Evolutionary conservation across 805 yeast genomes (phyloP), one percentile per base, ranked within the genome.

Genomic region (Saccharomycopsis babjevae): DNA sequence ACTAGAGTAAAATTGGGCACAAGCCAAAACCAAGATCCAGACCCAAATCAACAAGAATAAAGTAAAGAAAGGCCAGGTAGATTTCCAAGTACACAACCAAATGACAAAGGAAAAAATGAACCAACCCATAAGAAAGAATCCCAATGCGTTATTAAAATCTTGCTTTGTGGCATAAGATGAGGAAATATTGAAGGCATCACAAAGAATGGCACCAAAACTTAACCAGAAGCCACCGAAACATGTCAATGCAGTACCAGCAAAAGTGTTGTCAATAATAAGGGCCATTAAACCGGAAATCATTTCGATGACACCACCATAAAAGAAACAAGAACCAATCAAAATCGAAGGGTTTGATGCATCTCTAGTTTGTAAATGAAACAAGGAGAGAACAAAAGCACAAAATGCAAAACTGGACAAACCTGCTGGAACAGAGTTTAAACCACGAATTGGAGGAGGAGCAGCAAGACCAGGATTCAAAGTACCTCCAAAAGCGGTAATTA

Each of bases 221-320:
- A 84, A 69, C 91, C 91, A 86, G 71, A 85, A 86, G 2, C 85
- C 86, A 59, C 91, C 90, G 66, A 76, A 84, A 7, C 85, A 80
- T 56, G 80, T 69, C 59, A 85, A 73, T 2, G 87, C 87, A 15
- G 85, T 79, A 63, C 83, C 86, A 72, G 85, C 89, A 73, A 84
- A 85, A 32, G 87, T 82, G 71, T 84, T 83, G 62, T 83, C 88
- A 50, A 80, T 68, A 2, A 81, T 80, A 64, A 83, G 74, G 69
- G 83, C 86, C 86, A 86, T 82, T 71, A 83, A 73, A 30, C 89
- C 89, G 22, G 86, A 86, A 50, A 80, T 70, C 34, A 84, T 66
- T 71, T 84, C 88, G 40, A 79, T 75, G 3, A 78, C 66, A 13
- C 89, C 89, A 58, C 89, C 89, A 64, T 84, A 84, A 67, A 84